A percentile compares a stretch with the other conserved stretches of the same genome.
Conservation (phyloP, 176 grass and related monocot genomes). For the Oryza rufipogon region DNA sequence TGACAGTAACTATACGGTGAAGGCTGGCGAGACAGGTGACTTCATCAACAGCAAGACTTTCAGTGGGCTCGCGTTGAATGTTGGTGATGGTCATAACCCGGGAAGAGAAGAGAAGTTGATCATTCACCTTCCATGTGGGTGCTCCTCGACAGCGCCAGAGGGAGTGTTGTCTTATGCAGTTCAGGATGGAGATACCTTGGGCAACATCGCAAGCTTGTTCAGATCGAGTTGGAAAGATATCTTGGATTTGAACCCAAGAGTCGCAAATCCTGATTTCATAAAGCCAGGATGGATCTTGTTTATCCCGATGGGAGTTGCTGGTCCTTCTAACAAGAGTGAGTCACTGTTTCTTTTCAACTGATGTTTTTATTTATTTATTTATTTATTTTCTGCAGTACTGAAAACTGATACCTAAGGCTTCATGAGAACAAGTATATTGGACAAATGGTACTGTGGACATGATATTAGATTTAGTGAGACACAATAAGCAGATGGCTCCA, state of each 20-base stretch:
- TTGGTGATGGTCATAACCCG: not conserved
- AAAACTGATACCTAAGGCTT: not conserved
- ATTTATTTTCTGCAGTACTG: conserved; percentile 1
- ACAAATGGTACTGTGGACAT: too few relatives aligned
- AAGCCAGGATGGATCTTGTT: conserved; percentile 46
- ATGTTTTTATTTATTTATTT: not conserved
- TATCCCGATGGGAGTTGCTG: conserved; percentile 53
- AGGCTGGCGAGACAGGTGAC: not conserved
- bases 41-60: conserved; percentile 32
- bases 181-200: conserved; percentile 50
- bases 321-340: conserved; percentile 51
- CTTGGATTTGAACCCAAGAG: conserved; percentile 44
- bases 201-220: conserved; percentile 45
- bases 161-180: conserved; percentile 55
- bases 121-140: conserved; percentile 52
- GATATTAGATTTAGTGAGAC: too few relatives aligned
- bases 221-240: conserved; percentile 43
- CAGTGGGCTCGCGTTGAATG: conserved; percentile 52
- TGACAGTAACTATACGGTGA: conserved; percentile 37
- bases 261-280: conserved; percentile 43
- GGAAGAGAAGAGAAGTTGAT: not conserved
- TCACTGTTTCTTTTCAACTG: conserved; percentile 9
- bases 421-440: not conserved
- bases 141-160: conserved; percentile 35
- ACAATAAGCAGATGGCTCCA: too few relatives aligned